phyloP scores from a whole-genome alignment of 495 filamentous ascomycete species.

The Penicillium desertorum region DNA sequence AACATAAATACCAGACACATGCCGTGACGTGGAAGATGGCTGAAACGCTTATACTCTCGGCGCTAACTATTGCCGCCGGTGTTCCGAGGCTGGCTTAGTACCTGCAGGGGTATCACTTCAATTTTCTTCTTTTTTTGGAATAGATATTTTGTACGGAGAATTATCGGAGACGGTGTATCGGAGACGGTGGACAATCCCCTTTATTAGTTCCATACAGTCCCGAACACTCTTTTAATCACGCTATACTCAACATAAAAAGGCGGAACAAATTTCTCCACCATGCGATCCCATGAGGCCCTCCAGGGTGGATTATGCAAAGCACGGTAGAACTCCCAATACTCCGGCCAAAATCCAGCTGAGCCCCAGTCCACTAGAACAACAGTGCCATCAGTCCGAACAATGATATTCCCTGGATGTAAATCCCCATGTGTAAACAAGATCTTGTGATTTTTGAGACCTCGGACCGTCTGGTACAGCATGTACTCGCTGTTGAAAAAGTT shows the following conservation, averaged over 20 bases:
- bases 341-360: constrained; percentile 23
- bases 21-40: too few relatives aligned
- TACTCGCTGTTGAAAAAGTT: not conserved
- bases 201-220: not conserved
- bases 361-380: constrained; percentile 24
- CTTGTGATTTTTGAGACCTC: constrained; percentile 14
- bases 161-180: too few relatives aligned
- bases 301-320: constrained; percentile 13
- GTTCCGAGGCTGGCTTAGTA: too few relatives aligned
- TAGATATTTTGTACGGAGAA: too few relatives aligned
- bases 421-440: constrained; percentile 38
- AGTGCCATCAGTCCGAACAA: constrained; percentile 23
- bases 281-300: constrained; percentile 21
- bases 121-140: too few relatives aligned
- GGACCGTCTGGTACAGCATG: not conserved
- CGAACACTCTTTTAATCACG: constrained; percentile 20
- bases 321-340: constrained; percentile 25
- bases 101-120: too few relatives aligned
- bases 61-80: too few relatives aligned
- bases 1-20: too few relatives aligned
- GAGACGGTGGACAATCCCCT: not conserved
- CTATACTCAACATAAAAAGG: constrained; percentile 22
- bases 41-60: too few relatives aligned
- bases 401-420: constrained; percentile 35
- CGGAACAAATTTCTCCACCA: constrained; percentile 21